Evolutionary conservation across 2,329 filamentous ascomycete species (phyloP).

Genomic region (Sclerotiophoma versabilis): DNA sequence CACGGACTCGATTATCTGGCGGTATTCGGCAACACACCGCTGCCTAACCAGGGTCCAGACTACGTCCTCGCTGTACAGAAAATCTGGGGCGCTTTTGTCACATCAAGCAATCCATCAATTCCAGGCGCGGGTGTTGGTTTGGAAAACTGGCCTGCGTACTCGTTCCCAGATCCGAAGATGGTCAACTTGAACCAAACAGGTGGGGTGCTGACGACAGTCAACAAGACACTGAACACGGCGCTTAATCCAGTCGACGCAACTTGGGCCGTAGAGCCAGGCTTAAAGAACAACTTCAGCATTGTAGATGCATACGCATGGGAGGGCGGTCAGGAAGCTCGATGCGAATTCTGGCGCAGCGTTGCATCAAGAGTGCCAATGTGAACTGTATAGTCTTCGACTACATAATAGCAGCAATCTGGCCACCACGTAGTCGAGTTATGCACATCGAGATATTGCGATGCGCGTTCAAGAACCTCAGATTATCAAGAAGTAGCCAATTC

Average conservation of each 20-base stretch:
- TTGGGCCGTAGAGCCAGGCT: slow-evolving; percentile 17
- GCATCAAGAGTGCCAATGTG: not conserved
- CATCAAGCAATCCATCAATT: not conserved
- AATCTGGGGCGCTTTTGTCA: not conserved
- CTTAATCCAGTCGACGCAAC: not conserved
- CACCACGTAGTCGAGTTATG: too few species aligned
- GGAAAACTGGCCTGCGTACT: not conserved
- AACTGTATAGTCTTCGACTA: too few species aligned
- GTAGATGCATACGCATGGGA: slow-evolving; percentile 35
- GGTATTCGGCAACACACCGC: not conserved
- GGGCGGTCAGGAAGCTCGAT: slow-evolving; percentile 28
- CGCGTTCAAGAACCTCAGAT: too few species aligned
- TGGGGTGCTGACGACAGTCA: not conserved
- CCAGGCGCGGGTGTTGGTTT: not conserved
- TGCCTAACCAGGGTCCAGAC: not conserved
- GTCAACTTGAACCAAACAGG: slow-evolving; percentile 31
- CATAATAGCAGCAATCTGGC: too few species aligned
- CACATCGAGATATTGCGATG: too few species aligned
- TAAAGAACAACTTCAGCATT: slow-evolving; percentile 22
- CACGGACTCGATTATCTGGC: not conserved
- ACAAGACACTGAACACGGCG: not conserved
- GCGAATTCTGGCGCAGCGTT: slow-evolving; percentile 32
- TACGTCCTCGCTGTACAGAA: not conserved
- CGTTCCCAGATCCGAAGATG: not conserved
- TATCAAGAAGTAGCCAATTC: too few species aligned